Evolutionary conservation across 768 basidiomycete genomes (phyloP), one percentile per base, ranked within the genome.

Genomic region (Mycena leptocephala): DNA sequence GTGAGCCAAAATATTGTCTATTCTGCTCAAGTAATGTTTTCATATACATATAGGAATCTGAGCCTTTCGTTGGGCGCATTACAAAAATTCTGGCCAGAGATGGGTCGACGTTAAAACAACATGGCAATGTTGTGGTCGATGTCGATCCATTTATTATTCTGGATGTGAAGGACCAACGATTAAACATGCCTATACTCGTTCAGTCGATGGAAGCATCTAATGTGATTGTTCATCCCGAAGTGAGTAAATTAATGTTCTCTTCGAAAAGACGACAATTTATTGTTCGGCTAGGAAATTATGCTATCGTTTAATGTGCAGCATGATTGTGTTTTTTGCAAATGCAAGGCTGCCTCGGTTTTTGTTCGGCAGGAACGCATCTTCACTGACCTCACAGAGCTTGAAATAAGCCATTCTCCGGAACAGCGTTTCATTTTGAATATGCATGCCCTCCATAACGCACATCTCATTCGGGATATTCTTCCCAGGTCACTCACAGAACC

Each of bases 271-370:
- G n/a, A n/a, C n/a, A n/a, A n/a, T n/a, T n/a, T n/a, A n/a, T n/a
- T n/a, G n/a, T n/a, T n/a, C n/a, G n/a, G n/a, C n/a, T n/a, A 67
- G 65, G 65, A 67, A 6, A 67, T 67, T 5, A 67, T 67, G 65
- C 22, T 67, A 20, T 9, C 48, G 7, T 67, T 67, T 22, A 67
- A 67, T 35, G 65, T 24, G 18, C 65, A 67, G 30, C 65, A 67
- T 24, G 48, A 67, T 22, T 67, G 65, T 30, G 11, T 55, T 2
- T 6, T 28, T 16, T 53, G 65, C 65, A 20, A 67, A 67, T 67
- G 65, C 65, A 18, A n/a, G 16, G 41, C 53, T 2, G n/a, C 30
- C 18, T 5, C 51, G 14, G 43, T 39, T 3, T 14, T 32, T 8
- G 35, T 68, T 30, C 37, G 16, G 13, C 66, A 68, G 35, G 66